Evolutionary conservation across 192 early-diverging fungal species (phyloP).

Genomic region (Linnemannia elongata): DNA sequence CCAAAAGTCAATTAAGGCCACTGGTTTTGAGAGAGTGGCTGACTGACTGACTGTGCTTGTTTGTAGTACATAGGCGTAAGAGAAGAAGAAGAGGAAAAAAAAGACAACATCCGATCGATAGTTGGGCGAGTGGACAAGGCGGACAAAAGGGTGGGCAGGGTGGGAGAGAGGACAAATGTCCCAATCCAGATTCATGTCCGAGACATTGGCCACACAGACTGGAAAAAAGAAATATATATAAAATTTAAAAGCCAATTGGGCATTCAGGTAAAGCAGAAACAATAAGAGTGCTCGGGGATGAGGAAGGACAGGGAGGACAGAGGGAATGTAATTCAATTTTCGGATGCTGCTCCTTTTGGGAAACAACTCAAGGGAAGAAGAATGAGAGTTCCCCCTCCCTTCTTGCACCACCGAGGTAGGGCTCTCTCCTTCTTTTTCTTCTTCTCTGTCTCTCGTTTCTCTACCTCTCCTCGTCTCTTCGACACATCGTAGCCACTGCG

Average conservation of each 20-base stretch:
- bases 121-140: neutral
- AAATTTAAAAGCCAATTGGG: neutral
- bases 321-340: neutral
- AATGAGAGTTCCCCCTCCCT: too few relatives aligned
- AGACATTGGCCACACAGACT: neutral
- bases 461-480: neutral
- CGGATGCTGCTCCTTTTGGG: conserved; percentile 44
- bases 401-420: neutral
- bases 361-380: neutral
- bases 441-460: neutral
- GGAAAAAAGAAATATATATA: neutral
- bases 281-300: neutral
- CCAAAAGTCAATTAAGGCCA: neutral
- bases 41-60: neutral
- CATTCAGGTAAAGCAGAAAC: neutral
- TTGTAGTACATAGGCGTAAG: neutral
- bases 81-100: neutral
- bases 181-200: conserved; percentile 19
- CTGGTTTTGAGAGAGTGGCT: too few relatives aligned
- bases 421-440: neutral
- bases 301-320: too few relatives aligned
- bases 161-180: neutral
- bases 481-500: neutral
- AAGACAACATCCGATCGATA: conserved; percentile 22
- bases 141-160: neutral